Evolutionary conservation across 129 eudicot species (phyloP).

Genomic region (Arctium lappa): DNA sequence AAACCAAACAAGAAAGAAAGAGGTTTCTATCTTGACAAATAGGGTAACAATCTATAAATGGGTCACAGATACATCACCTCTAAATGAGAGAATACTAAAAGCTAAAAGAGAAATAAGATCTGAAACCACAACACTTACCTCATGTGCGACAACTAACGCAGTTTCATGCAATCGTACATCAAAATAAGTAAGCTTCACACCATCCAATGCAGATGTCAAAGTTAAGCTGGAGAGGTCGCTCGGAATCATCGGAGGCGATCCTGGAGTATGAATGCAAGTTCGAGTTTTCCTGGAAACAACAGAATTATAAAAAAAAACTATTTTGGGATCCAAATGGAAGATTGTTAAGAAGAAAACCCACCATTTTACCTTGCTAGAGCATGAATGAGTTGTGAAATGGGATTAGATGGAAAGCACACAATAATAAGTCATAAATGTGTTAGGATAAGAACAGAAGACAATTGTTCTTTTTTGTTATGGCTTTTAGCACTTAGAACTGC

Average conservation of each 20-base stretch:
- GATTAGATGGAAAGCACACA: background rate
- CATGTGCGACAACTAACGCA: constrained; percentile 65
- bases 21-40: too few relatives aligned
- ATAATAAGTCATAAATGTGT: background rate
- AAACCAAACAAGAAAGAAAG: too few relatives aligned
- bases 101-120: background rate
- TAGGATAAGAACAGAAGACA: background rate
- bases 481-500: background rate
- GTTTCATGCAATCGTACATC: constrained; percentile 80
- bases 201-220: constrained; percentile 58
- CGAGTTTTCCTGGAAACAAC: constrained; percentile 76
- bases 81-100: background rate
- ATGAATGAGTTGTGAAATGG: background rate
- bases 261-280: constrained; percentile 91
- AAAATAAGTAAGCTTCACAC: constrained; percentile 65
- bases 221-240: constrained; percentile 60
- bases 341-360: background rate
- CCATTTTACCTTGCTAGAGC: background rate
- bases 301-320: background rate
- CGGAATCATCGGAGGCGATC: constrained; percentile 80
- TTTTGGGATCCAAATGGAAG: background rate
- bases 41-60: too few relatives aligned
- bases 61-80: too few relatives aligned
- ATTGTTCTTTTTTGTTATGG: background rate
- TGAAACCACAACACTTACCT: constrained; percentile 49